phyloP scores from a whole-genome alignment of 306 rosid genomes.

The Corylus avellana region DNA sequence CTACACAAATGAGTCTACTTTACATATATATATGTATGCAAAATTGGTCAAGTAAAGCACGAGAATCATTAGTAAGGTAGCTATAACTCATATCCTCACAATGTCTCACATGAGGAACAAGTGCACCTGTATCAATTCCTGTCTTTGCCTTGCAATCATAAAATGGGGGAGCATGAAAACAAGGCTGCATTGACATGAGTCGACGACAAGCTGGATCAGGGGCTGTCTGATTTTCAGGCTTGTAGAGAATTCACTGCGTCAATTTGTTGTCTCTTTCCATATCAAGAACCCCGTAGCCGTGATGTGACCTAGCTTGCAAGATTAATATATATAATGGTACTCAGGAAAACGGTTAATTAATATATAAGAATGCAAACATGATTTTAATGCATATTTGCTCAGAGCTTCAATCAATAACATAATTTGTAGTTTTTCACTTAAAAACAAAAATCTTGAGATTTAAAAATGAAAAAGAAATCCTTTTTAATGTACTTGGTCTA shows the following conservation, averaged over 20 bases:
- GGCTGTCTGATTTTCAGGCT: slow-evolving; percentile 60
- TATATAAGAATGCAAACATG: not conserved
- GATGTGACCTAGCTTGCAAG: no score
- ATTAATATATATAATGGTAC: not conserved
- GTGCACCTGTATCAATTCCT: slow-evolving; percentile 57
- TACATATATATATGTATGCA: not conserved
- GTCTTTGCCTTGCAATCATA: slow-evolving; percentile 73
- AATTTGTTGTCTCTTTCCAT: slow-evolving; percentile 1
- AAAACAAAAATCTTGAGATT: not conserved
- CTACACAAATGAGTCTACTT: not conserved
- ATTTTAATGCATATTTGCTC: not conserved
- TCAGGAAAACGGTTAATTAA: no score
- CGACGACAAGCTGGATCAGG: slow-evolving; percentile 62
- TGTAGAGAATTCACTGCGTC: slow-evolving; percentile 70
- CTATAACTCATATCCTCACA: slow-evolving; percentile 60
- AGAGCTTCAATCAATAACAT: not conserved
- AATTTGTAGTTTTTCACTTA: not conserved
- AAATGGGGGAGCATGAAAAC: slow-evolving; percentile 79
- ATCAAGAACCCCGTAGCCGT: no score
- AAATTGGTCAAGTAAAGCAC: not conserved
- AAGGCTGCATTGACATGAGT: slow-evolving; percentile 79
- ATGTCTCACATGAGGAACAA: slow-evolving; percentile 72
- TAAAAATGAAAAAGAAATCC: not conserved
- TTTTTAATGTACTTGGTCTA: slow-evolving; percentile 11
- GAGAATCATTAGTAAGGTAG: not conserved